Conservation (phyloP, 805 yeast genomes). For the Candida bentonensis region DNA sequence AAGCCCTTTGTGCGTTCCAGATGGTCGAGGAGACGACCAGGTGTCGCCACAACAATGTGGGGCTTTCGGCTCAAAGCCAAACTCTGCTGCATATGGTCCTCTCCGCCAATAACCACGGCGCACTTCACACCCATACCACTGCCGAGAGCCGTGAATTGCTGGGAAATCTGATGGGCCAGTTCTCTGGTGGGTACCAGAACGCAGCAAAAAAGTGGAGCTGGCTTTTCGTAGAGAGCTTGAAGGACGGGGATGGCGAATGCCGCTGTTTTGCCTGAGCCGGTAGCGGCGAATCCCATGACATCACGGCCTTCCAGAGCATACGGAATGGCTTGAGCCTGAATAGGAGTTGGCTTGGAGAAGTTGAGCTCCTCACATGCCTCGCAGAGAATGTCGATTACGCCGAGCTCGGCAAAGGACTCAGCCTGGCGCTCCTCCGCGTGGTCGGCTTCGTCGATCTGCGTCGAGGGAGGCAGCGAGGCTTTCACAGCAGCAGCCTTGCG, state of each 20-base stretch:
- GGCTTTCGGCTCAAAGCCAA: slow-evolving; percentile 88
- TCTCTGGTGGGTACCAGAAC: slow-evolving; percentile 67
- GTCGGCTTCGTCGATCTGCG: not conserved
- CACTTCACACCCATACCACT: slow-evolving; percentile 83
- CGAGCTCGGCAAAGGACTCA: slow-evolving; percentile 13
- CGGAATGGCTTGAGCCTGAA: slow-evolving; percentile 84
- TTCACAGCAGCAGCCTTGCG: no score
- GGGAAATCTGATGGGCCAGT: slow-evolving; percentile 52
- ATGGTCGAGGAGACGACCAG: slow-evolving; percentile 83
- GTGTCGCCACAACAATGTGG: slow-evolving; percentile 90
- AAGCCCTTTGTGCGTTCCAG: slow-evolving; percentile 86
- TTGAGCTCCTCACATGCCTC: slow-evolving; percentile 69
- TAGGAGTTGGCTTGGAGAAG: slow-evolving; percentile 78
- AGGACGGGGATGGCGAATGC: slow-evolving; percentile 95
- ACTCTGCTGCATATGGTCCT: slow-evolving; percentile 97
- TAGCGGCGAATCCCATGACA: slow-evolving; percentile 90
- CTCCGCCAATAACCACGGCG: slow-evolving; percentile 88
- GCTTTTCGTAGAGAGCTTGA: slow-evolving; percentile 81
- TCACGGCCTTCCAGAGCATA: slow-evolving; percentile 83
- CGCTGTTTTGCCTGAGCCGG: slow-evolving; percentile 97
- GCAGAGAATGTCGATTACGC: slow-evolving; percentile 31
- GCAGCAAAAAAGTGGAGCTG: slow-evolving; percentile 76
- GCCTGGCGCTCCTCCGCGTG: not conserved
- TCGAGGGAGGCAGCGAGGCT: not conserved
- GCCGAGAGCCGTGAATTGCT: slow-evolving; percentile 91